Percentiles rank a stretch among this genome's conserved stretches.
These are phyloP conservation scores for Casuarina cunninghamiana DNA, from an alignment of 306 rosid genomes.

Conservation along the genomic window DNA sequence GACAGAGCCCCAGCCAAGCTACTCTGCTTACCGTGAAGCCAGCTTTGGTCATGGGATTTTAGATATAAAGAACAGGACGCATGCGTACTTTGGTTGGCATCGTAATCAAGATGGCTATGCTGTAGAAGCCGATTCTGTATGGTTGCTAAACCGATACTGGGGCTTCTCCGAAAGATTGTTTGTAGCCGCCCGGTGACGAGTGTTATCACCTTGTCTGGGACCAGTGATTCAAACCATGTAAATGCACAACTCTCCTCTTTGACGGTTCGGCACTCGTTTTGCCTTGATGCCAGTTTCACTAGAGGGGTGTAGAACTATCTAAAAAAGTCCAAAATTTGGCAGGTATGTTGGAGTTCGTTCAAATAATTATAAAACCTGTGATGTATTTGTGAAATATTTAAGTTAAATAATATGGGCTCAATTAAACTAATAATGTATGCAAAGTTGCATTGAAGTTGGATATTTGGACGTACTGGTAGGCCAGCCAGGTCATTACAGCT, in stretches of 20 bases:
- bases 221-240: background rate
- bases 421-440: background rate
- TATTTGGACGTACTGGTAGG: background rate
- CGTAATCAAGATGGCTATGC: conserved; percentile 64
- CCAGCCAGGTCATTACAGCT: background rate
- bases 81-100: conserved; percentile 62
- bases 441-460: background rate
- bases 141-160: conserved; percentile 58
- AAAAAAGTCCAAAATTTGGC: background rate
- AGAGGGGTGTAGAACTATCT: background rate
- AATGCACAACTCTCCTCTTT: background rate
- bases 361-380: background rate
- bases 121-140: conserved; percentile 65
- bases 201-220: background rate
- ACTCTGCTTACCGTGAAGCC: conserved; percentile 72
- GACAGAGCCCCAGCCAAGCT: conserved; percentile 80
- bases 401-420: background rate
- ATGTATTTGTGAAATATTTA: background rate
- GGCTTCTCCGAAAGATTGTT: conserved; percentile 6
- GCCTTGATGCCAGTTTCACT: background rate
- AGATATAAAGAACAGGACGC: conserved; percentile 64
- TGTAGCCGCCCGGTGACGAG: background rate
- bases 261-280: background rate
- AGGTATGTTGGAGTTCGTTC: background rate
- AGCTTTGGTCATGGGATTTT: conserved; percentile 76